Base-by-base conservation (phyloP, 257 asterid species). In the Ilex aquifolium region DNA sequence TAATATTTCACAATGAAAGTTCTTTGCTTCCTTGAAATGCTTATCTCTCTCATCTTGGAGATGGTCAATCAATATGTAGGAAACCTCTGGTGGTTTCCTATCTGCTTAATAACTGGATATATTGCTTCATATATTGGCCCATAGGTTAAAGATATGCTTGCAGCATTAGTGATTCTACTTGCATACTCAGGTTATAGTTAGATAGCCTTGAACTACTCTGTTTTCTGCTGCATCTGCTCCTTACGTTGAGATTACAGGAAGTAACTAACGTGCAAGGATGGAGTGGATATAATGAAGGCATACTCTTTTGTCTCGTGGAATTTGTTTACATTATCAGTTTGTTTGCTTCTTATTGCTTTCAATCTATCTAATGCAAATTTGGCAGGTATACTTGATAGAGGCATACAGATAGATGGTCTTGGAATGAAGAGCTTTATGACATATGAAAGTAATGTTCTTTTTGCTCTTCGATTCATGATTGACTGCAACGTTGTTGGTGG, bases 381-480 rank as follows among this genome's bases (percentile, higher is more conserved):
- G 63, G 68, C 86, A 93, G 99, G 99, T 79, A 85, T 93, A 71
- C 95, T 93, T 65, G 97, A 93, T 61, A 90, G 84, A 77, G 97
- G 97, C 66, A 76, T 93, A 59, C 95, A 93, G 56, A 90, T 89
- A 82, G 97, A 90, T 54, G 99, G 99, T 52, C 76, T 89, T 62
- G 96, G 99, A 56, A 67, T 71, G 83, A 93, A 82, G 81, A 81
- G 79, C 77, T 90, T 93, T 74, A 70, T 85, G 86, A 90, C 99
- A 5, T 90, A 93, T 17, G 99, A 93, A 78, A 93, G 99, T 70
- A 93, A 93, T 79, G 84, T 93, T 65, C 90, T 90, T 59, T 93
- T 87, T 79, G 97, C 97, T 68, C 96, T 93, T 64, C 99, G 99
- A 59, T 93, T 90, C 87, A 93, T 93, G 99, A 84, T 93, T 69